Percentiles rank a stretch among this genome's conserved stretches.
These are phyloP conservation scores for Corchorus capsularis DNA, from an alignment of 345 rosid species.

Conservation along the genomic window DNA sequence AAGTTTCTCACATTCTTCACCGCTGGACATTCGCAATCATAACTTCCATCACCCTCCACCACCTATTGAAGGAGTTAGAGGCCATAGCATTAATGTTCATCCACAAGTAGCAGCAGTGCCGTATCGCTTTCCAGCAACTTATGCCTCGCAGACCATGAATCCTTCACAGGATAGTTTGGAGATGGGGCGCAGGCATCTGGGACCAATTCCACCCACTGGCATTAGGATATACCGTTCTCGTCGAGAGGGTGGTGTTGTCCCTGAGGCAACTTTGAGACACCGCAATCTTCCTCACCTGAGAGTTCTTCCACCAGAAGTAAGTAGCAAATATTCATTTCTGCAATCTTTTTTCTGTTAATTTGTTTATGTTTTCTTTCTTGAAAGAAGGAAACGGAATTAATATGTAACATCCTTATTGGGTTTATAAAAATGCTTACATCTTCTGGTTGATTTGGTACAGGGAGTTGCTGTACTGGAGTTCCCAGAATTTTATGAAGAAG, in stretches of 20 bases:
- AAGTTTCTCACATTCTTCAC: constrained; percentile 43
- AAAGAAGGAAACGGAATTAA: neutral
- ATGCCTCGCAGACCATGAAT: constrained; percentile 43
- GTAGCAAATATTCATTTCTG: neutral
- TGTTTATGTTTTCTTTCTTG: constrained; percentile 11
- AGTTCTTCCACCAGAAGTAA: constrained; percentile 64
- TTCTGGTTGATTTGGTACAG: constrained; percentile 38
- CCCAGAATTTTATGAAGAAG: constrained; percentile 53
- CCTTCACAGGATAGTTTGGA: constrained; percentile 51
- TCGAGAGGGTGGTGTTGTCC: constrained; percentile 32
- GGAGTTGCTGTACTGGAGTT: constrained; percentile 66
- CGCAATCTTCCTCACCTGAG: constrained; percentile 56
- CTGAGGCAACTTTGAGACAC: constrained; percentile 47
- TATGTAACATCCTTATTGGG: neutral
- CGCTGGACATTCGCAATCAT: constrained; percentile 38
- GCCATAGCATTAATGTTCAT: constrained; percentile 45
- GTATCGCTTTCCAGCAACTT: constrained; percentile 40
- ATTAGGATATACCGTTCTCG: constrained; percentile 51
- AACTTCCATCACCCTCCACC: constrained; percentile 46
- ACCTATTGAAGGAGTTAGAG: constrained; percentile 62
- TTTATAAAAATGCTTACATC: neutral
- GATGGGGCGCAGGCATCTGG: constrained; percentile 48
- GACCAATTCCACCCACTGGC: constrained; percentile 52
- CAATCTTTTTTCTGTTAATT: neutral
- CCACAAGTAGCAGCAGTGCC: constrained; percentile 56